Percentiles rank a stretch among this genome's conserved stretches.
Evolutionary conservation across 352 stramenopile species (phyloP).

Genomic region (Phytophthora pinifolia): DNA sequence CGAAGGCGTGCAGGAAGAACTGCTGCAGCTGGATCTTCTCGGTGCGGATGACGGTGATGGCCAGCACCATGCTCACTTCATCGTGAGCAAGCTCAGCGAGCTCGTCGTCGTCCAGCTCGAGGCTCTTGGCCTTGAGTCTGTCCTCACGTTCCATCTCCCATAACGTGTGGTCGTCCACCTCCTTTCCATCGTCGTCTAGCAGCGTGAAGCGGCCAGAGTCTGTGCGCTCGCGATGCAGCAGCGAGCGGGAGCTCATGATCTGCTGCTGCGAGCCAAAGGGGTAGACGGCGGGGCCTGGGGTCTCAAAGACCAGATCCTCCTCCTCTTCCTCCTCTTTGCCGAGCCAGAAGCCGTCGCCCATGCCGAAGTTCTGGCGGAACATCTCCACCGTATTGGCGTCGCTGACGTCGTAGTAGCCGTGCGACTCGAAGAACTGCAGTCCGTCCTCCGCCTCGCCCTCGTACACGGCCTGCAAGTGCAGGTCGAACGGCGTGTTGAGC

Average conservation of each 20-base stretch:
- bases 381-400: slow-evolving; percentile 84
- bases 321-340: slow-evolving; percentile 33
- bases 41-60: slow-evolving; percentile 57
- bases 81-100: slow-evolving; percentile 62
- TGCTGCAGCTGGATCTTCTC: slow-evolving; percentile 64
- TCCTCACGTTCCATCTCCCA: slow-evolving; percentile 51
- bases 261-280: slow-evolving; percentile 37
- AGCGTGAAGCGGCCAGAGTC: slow-evolving; percentile 52
- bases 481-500: slow-evolving; percentile 53
- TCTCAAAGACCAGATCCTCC: slow-evolving; percentile 13
- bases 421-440: slow-evolving; percentile 75
- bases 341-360: slow-evolving; percentile 68
- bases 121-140: slow-evolving; percentile 48
- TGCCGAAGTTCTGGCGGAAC: slow-evolving; percentile 73
- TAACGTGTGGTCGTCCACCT: slow-evolving; percentile 56
- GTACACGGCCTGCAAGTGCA: slow-evolving; percentile 69
- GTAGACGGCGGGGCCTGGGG: slow-evolving; percentile 33
- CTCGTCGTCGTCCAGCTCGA: slow-evolving; percentile 69
- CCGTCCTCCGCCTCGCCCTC: slow-evolving; percentile 54
- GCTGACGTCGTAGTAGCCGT: slow-evolving; percentile 80
- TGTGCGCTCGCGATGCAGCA: slow-evolving; percentile 29
- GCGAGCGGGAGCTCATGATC: slow-evolving; percentile 36
- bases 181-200: slow-evolving; percentile 67
- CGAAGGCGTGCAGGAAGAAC: slow-evolving; percentile 58
- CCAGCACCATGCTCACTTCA: slow-evolving; percentile 46